A percentile compares a stretch with the other conserved stretches of the same genome.
Evolutionary conservation across 805 yeast genomes (phyloP).

Genomic region (Komagataella pastoris): DNA sequence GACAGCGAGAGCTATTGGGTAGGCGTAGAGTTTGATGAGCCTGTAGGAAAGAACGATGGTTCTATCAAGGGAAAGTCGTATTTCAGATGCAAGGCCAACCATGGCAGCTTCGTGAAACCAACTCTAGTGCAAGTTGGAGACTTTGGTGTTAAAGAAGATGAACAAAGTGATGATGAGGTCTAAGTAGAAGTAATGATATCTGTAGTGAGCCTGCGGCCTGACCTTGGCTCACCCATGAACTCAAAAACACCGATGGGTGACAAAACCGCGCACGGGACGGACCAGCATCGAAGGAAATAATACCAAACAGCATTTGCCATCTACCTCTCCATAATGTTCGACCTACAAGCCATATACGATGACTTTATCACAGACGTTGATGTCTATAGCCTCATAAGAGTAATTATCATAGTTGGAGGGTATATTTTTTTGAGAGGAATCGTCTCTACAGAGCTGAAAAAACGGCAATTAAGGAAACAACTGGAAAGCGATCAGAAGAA

Average conservation of each 20-base stretch:
- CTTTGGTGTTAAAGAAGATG: conserved; percentile 28
- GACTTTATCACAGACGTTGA: conserved; percentile 26
- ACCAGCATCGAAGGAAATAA: conserved; percentile 1
- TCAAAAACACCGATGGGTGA: not conserved
- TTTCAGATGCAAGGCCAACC: conserved; percentile 39
- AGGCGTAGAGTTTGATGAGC: conserved; percentile 78
- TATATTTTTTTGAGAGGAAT: conserved; percentile 46
- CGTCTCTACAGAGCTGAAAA: conserved; percentile 42
- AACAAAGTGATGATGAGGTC: conserved; percentile 27
- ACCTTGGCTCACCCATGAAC: not conserved
- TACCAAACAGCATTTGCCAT: conserved; percentile 2
- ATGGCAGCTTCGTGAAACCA: conserved; percentile 77
- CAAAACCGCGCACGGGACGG: not conserved
- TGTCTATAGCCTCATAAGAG: conserved; percentile 30
- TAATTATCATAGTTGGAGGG: conserved; percentile 45
- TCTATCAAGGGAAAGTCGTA: conserved; percentile 43
- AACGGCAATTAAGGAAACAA: conserved; percentile 34
- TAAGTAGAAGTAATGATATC: not conserved
- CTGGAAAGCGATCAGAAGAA: conserved; percentile 31
- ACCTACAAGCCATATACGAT: conserved; percentile 19
- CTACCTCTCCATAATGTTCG: conserved; percentile 5
- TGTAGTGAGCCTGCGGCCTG: not conserved
- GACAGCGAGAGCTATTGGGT: conserved; percentile 45
- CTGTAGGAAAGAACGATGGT: conserved; percentile 83
- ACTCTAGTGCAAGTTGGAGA: conserved; percentile 56